Evolutionary conservation across 139 green algal genomes (phyloP).

Genomic region (Ostreobium quekettii): DNA sequence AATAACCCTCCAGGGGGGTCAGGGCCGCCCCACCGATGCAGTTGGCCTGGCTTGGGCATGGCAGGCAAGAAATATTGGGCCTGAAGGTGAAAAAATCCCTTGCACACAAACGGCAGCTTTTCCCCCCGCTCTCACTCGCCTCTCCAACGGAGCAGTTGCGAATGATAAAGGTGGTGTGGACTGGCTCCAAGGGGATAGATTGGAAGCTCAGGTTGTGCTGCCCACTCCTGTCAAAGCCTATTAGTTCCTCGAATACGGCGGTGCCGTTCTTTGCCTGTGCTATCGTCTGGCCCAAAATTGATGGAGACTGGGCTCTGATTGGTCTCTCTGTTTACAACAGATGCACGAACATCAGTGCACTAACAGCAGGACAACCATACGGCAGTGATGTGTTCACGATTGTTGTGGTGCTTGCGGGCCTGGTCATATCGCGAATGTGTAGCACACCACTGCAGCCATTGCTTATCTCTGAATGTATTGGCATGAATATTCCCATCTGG

Average conservation of each 20-base stretch:
- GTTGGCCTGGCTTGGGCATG: conserved; percentile 4
- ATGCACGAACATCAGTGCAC: too few relatives aligned
- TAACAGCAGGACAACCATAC: too few relatives aligned
- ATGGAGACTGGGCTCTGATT: too few relatives aligned
- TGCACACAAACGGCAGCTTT: background rate
- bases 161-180: background rate
- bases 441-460: too few relatives aligned
- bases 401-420: too few relatives aligned
- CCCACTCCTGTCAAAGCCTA: too few relatives aligned
- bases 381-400: too few relatives aligned
- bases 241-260: conserved; percentile 10
- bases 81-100: background rate
- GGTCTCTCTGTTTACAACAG: too few relatives aligned
- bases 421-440: too few relatives aligned
- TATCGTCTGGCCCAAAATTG: conserved; percentile 1
- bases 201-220: background rate
- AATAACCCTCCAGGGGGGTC: conserved; percentile 1
- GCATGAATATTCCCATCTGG: too few relatives aligned
- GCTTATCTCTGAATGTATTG: too few relatives aligned
- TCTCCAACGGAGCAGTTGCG: background rate
- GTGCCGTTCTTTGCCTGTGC: background rate
- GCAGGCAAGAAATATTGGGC: background rate
- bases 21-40: background rate
- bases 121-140: background rate
- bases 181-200: background rate